Evolutionary conservation across 2,329 filamentous ascomycete species (phyloP).

Genomic region (Chaetomium sp.): DNA sequence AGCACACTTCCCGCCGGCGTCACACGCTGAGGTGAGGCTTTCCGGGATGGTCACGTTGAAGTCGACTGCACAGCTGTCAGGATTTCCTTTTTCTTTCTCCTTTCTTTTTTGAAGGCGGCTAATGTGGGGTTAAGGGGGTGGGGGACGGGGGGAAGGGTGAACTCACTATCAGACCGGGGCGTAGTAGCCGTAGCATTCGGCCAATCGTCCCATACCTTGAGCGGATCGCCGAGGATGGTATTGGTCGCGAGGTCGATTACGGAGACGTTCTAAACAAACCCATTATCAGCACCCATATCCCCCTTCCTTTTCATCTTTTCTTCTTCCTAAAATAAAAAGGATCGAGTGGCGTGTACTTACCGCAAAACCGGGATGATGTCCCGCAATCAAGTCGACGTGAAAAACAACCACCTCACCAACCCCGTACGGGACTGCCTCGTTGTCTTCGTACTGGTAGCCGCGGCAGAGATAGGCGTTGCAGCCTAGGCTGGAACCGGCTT

Average conservation of each 20-base stretch:
- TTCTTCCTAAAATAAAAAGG: no score
- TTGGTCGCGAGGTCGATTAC: background rate
- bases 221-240: background rate
- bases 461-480: slow-evolving; percentile 3
- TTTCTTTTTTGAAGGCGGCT: no score
- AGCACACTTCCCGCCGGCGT: slow-evolving; percentile 1
- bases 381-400: background rate
- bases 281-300: no score
- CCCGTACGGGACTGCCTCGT: background rate
- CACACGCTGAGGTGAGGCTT: background rate
- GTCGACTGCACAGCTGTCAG: background rate
- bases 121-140: no score
- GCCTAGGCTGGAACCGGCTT: background rate
- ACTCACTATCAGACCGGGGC: slow-evolving; percentile 2
- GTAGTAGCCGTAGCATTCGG: slow-evolving; percentile 2
- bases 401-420: background rate
- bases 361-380: slow-evolving; percentile 1
- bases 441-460: slow-evolving; percentile 3
- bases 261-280: background rate
- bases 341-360: background rate
- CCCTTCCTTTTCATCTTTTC: no score
- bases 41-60: slow-evolving; percentile 3
- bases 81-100: background rate
- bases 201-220: background rate
- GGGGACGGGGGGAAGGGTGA: no score